Evolutionary conservation across 495 filamentous ascomycete genomes (phyloP).

Genomic region (Aspergillus mulundensis): DNA sequence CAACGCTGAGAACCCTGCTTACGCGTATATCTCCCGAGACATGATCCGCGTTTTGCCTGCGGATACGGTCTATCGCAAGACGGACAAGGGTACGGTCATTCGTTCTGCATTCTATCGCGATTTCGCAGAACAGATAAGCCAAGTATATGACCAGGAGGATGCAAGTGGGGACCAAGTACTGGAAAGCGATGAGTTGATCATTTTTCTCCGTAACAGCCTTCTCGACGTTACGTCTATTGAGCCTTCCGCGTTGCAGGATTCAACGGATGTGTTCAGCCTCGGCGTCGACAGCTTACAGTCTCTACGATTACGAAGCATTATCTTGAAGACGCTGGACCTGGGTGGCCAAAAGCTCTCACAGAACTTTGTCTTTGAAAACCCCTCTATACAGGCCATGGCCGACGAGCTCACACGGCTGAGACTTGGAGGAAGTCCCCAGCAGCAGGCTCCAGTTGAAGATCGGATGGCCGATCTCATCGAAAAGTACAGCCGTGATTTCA

Average conservation of each 20-base stretch:
- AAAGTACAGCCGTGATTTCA: slow-evolving; percentile 28
- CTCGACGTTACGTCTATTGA: slow-evolving; percentile 16
- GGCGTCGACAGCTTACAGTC: slow-evolving; percentile 51
- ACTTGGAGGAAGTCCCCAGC: slow-evolving; percentile 10
- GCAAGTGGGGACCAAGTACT: slow-evolving; percentile 9
- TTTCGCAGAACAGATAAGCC: slow-evolving; percentile 41
- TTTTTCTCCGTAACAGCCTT: slow-evolving; percentile 19
- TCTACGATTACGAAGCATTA: slow-evolving; percentile 37
- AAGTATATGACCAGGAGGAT: slow-evolving; percentile 32
- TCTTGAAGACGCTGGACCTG: slow-evolving; percentile 26
- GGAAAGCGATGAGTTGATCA: slow-evolving; percentile 14
- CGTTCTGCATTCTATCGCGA: slow-evolving; percentile 43
- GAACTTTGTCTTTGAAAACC: slow-evolving; percentile 41
- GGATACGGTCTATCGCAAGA: slow-evolving; percentile 39
- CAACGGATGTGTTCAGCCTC: slow-evolving; percentile 42
- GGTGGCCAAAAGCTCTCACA: slow-evolving; percentile 31
- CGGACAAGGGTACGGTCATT: slow-evolving; percentile 51
- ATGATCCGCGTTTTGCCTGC: slow-evolving; percentile 43
- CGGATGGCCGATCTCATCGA: slow-evolving; percentile 25
- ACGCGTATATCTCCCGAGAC: slow-evolving; percentile 46
- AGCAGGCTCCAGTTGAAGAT: slow-evolving; percentile 19
- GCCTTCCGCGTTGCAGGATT: slow-evolving; percentile 12
- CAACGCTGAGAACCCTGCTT: slow-evolving; percentile 42
- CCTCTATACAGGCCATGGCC: slow-evolving; percentile 28
- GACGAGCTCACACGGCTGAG: slow-evolving; percentile 14